Conservation (phyloP, 495 filamentous ascomycete species). For the Penicillium verhagenii region DNA sequence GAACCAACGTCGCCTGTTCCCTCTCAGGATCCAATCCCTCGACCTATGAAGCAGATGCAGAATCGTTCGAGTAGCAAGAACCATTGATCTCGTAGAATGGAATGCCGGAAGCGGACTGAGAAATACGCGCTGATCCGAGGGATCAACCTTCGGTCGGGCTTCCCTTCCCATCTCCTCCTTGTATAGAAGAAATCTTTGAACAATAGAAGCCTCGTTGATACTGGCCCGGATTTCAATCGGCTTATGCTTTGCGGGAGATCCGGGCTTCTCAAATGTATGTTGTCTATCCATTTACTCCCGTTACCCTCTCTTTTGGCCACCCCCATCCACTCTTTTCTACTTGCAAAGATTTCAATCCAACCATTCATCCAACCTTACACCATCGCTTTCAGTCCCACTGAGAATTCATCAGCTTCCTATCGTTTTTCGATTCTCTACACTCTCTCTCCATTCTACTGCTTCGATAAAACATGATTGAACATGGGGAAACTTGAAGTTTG, state of each 20-base stretch:
- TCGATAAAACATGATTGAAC: slow-evolving; percentile 6
- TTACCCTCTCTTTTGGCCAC: not conserved
- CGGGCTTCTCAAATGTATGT: slow-evolving; percentile 13
- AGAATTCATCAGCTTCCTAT: not conserved
- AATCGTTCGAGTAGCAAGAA: too few relatives aligned
- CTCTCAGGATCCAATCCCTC: not conserved
- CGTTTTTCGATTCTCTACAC: too few relatives aligned
- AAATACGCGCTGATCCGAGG: slow-evolving; percentile 28
- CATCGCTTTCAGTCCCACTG: not conserved
- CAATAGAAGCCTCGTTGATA: slow-evolving; percentile 9
- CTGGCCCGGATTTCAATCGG: slow-evolving; percentile 10
- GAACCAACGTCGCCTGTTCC: not conserved
- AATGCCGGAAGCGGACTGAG: slow-evolving; percentile 21
- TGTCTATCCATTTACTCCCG: not conserved
- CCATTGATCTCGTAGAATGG: too few relatives aligned
- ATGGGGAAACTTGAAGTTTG: slow-evolving; percentile 10
- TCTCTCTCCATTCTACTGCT: too few relatives aligned
- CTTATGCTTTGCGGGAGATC: slow-evolving; percentile 5
- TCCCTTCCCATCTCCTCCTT: slow-evolving; percentile 8
- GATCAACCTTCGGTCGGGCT: slow-evolving; percentile 12
- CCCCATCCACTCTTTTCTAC: slow-evolving; percentile 4
- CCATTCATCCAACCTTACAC: not conserved
- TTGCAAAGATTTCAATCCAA: slow-evolving; percentile 4
- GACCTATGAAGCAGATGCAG: too few relatives aligned
- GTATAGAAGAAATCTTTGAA: not conserved